Base-by-base conservation (phyloP, 257 asterid genomes). In the Craterostigma plantagineum region DNA sequence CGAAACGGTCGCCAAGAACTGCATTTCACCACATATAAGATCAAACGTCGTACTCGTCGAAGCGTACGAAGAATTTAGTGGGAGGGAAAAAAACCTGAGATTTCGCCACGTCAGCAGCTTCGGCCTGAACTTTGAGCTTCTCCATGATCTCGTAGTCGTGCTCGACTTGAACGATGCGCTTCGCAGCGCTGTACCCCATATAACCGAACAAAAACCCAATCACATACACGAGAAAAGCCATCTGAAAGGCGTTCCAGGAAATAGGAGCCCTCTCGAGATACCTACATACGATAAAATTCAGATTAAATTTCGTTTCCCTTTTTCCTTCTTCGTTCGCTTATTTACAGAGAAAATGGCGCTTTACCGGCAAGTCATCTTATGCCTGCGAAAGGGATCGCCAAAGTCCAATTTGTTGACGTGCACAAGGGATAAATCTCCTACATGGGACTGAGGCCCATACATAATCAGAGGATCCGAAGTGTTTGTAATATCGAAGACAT, bases 1-100 rank as follows among this genome's bases (percentile, higher is more conserved):
- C 17, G 96, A 86, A 71, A 86, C 94, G 13, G 96, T 86, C 37
- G 96, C 96, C 46, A 86, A 54, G 66, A 86, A 86, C 96, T 85
- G 61, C 61, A 64, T 45, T 23, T 6, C 30, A 23, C 6, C 30
- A 23, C 6, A 2, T 23, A 23, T 6, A 23, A 23, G 6, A 2
- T 23, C 6, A 23, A 23, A 23, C 6, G 2, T 23, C 30, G 6
- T 2, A 23, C 6, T 23, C 30, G 2, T 23, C 2, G 6, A 6
- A 23, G 30, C 6, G 6, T 23, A 23, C 30, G 30, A 23, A 23
- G n/a, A n/a, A 23, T 2, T 23, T 6, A 23, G 2, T 45, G 30
- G 51, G 30, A 23, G 30, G 30, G 6, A 23, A 23, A 23, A 23
- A 23, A 23, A 85, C 94, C 94, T 81, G 93, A 40, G 97, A 81